Conservation (phyloP, 2,329 filamentous ascomycete genomes). For the Microdochium bolleyi region DNA sequence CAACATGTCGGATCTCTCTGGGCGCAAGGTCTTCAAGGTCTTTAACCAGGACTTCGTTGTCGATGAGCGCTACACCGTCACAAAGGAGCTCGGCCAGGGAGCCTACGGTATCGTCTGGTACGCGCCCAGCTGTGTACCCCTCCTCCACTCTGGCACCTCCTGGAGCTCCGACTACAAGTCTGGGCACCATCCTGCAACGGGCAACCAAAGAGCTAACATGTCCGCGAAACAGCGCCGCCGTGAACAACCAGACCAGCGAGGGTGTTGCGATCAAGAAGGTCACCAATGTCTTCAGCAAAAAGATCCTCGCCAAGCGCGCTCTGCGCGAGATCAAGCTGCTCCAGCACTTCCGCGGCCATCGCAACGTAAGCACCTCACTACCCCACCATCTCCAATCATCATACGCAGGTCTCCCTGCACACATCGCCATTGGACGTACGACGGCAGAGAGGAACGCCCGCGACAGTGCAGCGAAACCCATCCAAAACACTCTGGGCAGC, state of each 20-base stretch:
- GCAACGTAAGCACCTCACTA: conserved; percentile 53
- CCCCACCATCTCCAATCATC: conserved; percentile 1
- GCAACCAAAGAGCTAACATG: background rate
- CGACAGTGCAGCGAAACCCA: too few species aligned
- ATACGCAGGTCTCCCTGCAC: too few species aligned
- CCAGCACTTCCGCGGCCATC: conserved; percentile 90
- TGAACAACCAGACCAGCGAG: conserved; percentile 83
- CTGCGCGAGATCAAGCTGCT: conserved; percentile 97
- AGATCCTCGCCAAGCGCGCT: conserved; percentile 97
- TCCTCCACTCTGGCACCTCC: background rate
- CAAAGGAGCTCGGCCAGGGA: conserved; percentile 96
- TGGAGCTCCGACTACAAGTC: background rate
- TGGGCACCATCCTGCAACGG: too few species aligned
- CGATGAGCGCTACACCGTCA: conserved; percentile 96
- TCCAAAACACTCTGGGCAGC: too few species aligned
- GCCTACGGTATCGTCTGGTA: conserved; percentile 99
- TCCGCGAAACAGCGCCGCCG: conserved; percentile 60
- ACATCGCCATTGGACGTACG: too few species aligned
- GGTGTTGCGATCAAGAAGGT: conserved; percentile 99
- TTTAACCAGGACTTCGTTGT: conserved; percentile 99
- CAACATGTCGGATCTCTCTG: background rate
- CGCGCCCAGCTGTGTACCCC: conserved; percentile 15
- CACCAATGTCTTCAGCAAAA: conserved; percentile 99
- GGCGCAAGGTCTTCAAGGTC: conserved; percentile 86
- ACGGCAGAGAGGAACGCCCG: too few species aligned